These are phyloP conservation scores for Pseudozyma sp. DNA, from an alignment of 1,284 basidiomycete species.

Conservation along the genomic window DNA sequence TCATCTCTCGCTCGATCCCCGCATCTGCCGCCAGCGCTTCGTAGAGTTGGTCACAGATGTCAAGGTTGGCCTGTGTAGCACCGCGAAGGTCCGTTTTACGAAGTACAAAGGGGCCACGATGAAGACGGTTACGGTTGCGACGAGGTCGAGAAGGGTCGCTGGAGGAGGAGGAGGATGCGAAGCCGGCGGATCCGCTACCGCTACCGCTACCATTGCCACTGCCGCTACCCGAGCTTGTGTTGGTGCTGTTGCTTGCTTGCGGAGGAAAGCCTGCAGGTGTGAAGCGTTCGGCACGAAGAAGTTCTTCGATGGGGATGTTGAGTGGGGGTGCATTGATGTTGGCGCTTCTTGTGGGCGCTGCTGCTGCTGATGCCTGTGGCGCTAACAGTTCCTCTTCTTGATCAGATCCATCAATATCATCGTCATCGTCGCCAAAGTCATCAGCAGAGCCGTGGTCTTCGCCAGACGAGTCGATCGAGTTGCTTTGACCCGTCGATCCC, in stretches of 20 bases:
- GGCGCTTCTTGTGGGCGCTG: background rate
- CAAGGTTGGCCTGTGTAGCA: constrained; percentile 29
- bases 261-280: constrained; percentile 15
- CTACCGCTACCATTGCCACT: constrained; percentile 4
- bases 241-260: constrained; percentile 11
- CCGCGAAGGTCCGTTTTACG: constrained; percentile 32
- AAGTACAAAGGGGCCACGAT: constrained; percentile 10
- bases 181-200: constrained; percentile 1
- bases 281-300: constrained; percentile 33
- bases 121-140: background rate
- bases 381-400: background rate
- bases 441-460: constrained; percentile 9
- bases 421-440: constrained; percentile 6
- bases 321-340: constrained; percentile 31
- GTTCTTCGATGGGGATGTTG: constrained; percentile 49
- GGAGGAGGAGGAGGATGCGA: constrained; percentile 9
- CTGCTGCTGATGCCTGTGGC: constrained; percentile 1
- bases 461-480: constrained; percentile 4
- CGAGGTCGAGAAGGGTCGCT: constrained; percentile 2
- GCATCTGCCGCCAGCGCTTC: constrained; percentile 19
- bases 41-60: constrained; percentile 18
- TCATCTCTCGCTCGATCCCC: constrained; percentile 24
- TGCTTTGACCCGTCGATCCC: constrained; percentile 1
- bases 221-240: constrained; percentile 2
- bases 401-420: constrained; percentile 1